Conservation (phyloP, 2,329 filamentous ascomycete genomes). For the Ophiostoma perfectum region DNA sequence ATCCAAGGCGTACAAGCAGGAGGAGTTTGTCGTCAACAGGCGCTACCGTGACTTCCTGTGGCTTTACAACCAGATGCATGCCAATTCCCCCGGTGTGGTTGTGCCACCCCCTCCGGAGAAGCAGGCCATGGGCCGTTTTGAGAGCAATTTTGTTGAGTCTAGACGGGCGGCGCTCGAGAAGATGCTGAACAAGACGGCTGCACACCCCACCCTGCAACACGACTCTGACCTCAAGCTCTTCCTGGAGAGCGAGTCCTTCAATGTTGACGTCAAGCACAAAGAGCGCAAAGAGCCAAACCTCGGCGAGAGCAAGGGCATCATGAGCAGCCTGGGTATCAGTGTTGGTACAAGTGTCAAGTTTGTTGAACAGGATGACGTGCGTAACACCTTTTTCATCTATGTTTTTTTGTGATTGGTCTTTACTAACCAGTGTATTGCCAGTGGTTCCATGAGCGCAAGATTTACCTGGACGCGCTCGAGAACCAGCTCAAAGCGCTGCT, state of each 20-base stretch:
- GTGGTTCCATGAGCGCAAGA: slow-evolving; percentile 96
- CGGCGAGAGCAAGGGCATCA: slow-evolving; percentile 86
- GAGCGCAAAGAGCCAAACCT: slow-evolving; percentile 83
- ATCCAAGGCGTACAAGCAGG: slow-evolving; percentile 89
- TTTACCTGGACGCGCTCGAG: slow-evolving; percentile 91
- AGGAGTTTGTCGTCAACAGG: slow-evolving; percentile 88
- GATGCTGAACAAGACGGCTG: slow-evolving; percentile 94
- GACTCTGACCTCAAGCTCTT: slow-evolving; percentile 94
- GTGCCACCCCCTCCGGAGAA: slow-evolving; percentile 96
- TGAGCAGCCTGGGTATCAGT: slow-evolving; percentile 75
- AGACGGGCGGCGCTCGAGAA: slow-evolving; percentile 86
- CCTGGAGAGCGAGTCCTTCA: slow-evolving; percentile 92
- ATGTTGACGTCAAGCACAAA: slow-evolving; percentile 95
- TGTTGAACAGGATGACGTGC: slow-evolving; percentile 91
- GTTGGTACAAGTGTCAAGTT: slow-evolving; percentile 85
- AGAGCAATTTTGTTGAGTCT: slow-evolving; percentile 93
- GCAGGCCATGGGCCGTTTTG: slow-evolving; percentile 92
- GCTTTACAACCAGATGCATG: slow-evolving; percentile 92
- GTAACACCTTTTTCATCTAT: slow-evolving; percentile 32
- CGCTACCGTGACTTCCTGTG: slow-evolving; percentile 96
- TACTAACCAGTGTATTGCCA: slow-evolving; percentile 32
- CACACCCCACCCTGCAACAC: slow-evolving; percentile 84
- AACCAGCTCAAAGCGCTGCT: slow-evolving; percentile 83
- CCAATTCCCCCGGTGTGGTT: slow-evolving; percentile 90
- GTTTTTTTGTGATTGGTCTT: neutral